These are phyloP conservation scores for Botrytis medusae DNA, from an alignment of 2,329 filamentous ascomycete species.

Conservation along the genomic window DNA sequence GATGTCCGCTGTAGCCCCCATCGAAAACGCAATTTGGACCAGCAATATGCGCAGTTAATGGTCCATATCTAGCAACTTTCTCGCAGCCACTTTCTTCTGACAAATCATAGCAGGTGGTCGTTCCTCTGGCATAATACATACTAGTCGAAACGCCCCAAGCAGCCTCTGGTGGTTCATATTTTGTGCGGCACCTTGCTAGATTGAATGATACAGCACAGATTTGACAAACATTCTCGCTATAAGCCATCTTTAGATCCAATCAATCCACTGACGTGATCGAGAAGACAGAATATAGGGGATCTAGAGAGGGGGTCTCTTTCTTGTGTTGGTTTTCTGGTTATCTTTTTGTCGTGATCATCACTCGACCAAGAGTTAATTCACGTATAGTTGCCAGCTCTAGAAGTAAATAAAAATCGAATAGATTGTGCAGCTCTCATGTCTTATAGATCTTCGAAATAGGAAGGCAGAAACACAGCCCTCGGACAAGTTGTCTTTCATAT, in stretches of 20 bases:
- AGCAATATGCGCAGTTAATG: background rate
- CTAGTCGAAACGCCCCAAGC: background rate
- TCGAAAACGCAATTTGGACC: constrained; percentile 1
- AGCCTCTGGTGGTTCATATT: background rate
- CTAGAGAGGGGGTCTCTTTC: background rate
- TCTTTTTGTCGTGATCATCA: background rate
- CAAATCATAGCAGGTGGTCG: background rate
- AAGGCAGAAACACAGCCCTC: too few relatives aligned
- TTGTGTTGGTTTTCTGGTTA: background rate
- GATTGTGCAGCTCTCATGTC: background rate
- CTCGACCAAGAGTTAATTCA: background rate
- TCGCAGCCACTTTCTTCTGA: background rate
- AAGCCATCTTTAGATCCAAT: background rate
- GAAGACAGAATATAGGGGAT: background rate
- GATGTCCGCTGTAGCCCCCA: constrained; percentile 5
- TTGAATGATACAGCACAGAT: constrained; percentile 10
- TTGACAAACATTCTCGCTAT: background rate
- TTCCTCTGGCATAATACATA: background rate
- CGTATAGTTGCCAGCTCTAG: background rate
- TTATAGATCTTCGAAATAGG: background rate
- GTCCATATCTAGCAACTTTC: background rate
- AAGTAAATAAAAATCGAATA: background rate
- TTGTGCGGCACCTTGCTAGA: background rate
- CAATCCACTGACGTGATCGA: background rate
- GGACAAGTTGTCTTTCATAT: background rate